Evolutionary conservation across 352 stramenopile species (phyloP).

Genomic region (Globisporangium mamillatum): DNA sequence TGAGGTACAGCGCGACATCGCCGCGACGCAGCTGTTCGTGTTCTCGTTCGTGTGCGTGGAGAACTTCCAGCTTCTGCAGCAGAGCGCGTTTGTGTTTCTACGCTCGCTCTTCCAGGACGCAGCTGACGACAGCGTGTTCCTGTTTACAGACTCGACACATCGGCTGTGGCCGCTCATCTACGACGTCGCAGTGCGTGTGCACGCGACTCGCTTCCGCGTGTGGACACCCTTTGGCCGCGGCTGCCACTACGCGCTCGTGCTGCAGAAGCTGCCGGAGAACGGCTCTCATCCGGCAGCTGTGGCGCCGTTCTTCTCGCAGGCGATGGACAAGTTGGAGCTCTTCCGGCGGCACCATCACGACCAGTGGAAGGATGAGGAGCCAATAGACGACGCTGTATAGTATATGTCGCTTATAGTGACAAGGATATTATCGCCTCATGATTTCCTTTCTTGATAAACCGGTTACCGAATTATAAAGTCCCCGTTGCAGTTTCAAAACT

Average conservation of each 20-base stretch:
- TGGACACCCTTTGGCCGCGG: constrained; percentile 54
- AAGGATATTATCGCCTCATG: no score
- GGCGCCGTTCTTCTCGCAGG: constrained; percentile 40
- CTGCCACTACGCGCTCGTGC: constrained; percentile 64
- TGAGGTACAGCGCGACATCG: constrained; percentile 25
- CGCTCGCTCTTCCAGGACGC: constrained; percentile 45
- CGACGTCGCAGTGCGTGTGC: constrained; percentile 30
- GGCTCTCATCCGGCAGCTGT: constrained; percentile 2
- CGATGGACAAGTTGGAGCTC: constrained; percentile 39
- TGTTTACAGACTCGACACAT: constrained; percentile 74
- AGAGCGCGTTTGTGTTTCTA: constrained; percentile 48
- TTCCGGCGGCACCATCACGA: constrained; percentile 47
- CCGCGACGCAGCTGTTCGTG: constrained; percentile 42
- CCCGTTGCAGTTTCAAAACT: no score
- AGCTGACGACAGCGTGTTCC: constrained; percentile 38
- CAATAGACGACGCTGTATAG: not conserved
- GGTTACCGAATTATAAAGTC: no score
- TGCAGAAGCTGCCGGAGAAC: constrained; percentile 41
- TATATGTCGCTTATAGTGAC: no score
- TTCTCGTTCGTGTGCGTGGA: constrained; percentile 78
- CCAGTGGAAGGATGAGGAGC: constrained; percentile 22
- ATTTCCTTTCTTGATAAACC: no score
- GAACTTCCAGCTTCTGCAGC: constrained; percentile 53
- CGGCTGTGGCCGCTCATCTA: constrained; percentile 63
- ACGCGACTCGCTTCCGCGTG: constrained; percentile 36